These are phyloP conservation scores for Mucuna pruriens DNA, from an alignment of 306 rosid genomes.

Conservation along the genomic window DNA sequence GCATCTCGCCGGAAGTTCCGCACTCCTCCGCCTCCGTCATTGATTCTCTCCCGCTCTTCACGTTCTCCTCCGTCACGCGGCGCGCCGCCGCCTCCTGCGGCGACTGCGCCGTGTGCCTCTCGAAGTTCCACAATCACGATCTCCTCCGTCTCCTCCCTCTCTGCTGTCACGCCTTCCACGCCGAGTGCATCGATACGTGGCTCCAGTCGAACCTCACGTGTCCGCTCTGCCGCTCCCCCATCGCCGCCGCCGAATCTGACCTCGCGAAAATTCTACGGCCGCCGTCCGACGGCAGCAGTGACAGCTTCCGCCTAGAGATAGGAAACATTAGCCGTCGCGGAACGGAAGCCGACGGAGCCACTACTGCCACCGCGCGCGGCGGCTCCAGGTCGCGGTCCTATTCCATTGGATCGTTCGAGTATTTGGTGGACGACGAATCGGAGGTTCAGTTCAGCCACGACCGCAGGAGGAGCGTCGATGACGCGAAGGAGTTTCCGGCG, in stretches of 20 bases:
- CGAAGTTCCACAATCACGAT: constrained; percentile 63
- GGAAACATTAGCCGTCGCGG: constrained; percentile 68
- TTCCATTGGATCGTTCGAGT: constrained; percentile 88
- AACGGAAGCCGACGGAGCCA: neutral
- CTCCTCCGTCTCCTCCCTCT: constrained; percentile 74
- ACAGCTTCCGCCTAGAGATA: constrained; percentile 68
- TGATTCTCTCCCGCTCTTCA: constrained; percentile 64
- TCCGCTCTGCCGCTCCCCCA: constrained; percentile 77
- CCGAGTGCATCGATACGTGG: constrained; percentile 72
- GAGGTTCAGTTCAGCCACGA: constrained; percentile 60
- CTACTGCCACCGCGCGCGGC: neutral
- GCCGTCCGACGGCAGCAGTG: constrained; percentile 13
- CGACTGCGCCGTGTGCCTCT: constrained; percentile 81
- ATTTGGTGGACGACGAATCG: constrained; percentile 65
- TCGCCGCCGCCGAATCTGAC: constrained; percentile 58
- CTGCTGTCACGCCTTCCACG: constrained; percentile 82
- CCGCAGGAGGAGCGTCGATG: constrained; percentile 58
- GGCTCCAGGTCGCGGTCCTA: constrained; percentile 58
- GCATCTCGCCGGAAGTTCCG: constrained; percentile 57
- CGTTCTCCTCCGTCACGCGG: constrained; percentile 62
- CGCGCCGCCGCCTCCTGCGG: constrained; percentile 46
- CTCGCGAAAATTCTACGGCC: constrained; percentile 48
- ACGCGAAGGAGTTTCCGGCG: constrained; percentile 52
- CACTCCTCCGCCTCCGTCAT: constrained; percentile 21
- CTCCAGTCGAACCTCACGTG: constrained; percentile 72